These are phyloP conservation scores for Wickerhamiella azymoides DNA, from an alignment of 805 yeast species.

Conservation along the genomic window DNA sequence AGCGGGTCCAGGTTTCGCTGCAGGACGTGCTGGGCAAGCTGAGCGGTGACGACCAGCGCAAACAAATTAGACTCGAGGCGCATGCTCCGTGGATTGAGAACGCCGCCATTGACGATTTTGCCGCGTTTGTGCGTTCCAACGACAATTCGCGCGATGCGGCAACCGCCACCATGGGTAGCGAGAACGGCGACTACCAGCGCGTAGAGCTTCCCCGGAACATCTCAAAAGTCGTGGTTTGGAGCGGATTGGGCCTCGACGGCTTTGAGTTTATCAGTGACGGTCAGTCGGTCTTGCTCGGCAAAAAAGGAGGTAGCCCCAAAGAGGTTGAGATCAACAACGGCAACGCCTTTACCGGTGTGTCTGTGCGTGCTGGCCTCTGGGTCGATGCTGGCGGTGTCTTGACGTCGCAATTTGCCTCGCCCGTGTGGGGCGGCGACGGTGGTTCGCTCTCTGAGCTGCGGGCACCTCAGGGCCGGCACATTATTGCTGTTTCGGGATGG, in stretches of 20 bases:
- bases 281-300: constrained; percentile 24
- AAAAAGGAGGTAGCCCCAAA: constrained; percentile 28
- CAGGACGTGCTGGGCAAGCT: constrained; percentile 31
- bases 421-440: constrained; percentile 48
- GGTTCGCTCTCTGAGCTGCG: constrained; percentile 51
- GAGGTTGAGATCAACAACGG: constrained; percentile 40
- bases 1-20: constrained; percentile 36
- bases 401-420: constrained; percentile 32
- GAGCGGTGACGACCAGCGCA: constrained; percentile 24
- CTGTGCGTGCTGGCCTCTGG: constrained; percentile 72
- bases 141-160: not conserved
- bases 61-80: constrained; percentile 27
- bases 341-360: constrained; percentile 47
- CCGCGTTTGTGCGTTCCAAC: constrained; percentile 12
- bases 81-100: constrained; percentile 32
- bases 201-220: constrained; percentile 14
- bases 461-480: constrained; percentile 47
- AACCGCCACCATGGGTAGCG: constrained; percentile 12
- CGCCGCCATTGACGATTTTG: constrained; percentile 38
- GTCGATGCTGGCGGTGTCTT: constrained; percentile 71
- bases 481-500: constrained; percentile 64
- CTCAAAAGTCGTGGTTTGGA: constrained; percentile 43
- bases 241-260: constrained; percentile 77
- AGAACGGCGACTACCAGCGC: constrained; percentile 13
- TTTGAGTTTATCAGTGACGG: constrained; percentile 36